Base-by-base conservation (phyloP, 345 rosid genomes). In the Raphanus sativus region DNA sequence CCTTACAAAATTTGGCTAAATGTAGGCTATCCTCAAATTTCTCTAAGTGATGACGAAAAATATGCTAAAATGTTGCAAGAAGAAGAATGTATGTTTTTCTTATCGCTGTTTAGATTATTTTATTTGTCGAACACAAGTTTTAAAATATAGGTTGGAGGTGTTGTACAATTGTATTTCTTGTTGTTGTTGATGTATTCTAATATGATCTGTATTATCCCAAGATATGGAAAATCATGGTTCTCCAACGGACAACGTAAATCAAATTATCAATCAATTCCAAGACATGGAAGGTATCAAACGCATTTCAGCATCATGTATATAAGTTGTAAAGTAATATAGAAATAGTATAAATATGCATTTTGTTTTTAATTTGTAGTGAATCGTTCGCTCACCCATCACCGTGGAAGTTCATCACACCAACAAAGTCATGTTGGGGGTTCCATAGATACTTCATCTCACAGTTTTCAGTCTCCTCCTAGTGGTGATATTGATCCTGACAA, bases 41-140 rank as follows among this genome's bases (percentile, higher is more conserved):
- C 66, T 34, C 2, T 60, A 68, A 75, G 54, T 17, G 79, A 76
- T 68, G 74, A 75, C 13, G 74, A 75, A 33, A 59, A 45, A 0
- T 68, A 61, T 33, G 74, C 79, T 13, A 60, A 33, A 32, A 8
- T 25, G 33, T 48, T 76, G 54, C 79, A 76, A 76, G 74, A 76
- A 50, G 61, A 75, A 68, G 79, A 75, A 75, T 60, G 74, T 75
- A 61, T 60, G 79, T 75, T 75, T 2, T 67, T 64, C 4, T 29
- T 11, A 24, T 24, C 25, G 17, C 6, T 9, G 0, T 4, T 29
- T 6, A 25, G 9, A 6, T 29, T 36, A 28, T 16, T 29, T 58
- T 33, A 54, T 55, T 25, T 66, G 52, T 25, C 5, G 8, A 34
- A 36, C 11, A 28, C 2, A 25, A 5, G 6, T 48, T 11, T 30